A percentile compares a stretch with the other conserved stretches of the same genome.
Conservation (phyloP, 768 basidiomycete genomes). For the Rhodotorula taiwanensis region DNA sequence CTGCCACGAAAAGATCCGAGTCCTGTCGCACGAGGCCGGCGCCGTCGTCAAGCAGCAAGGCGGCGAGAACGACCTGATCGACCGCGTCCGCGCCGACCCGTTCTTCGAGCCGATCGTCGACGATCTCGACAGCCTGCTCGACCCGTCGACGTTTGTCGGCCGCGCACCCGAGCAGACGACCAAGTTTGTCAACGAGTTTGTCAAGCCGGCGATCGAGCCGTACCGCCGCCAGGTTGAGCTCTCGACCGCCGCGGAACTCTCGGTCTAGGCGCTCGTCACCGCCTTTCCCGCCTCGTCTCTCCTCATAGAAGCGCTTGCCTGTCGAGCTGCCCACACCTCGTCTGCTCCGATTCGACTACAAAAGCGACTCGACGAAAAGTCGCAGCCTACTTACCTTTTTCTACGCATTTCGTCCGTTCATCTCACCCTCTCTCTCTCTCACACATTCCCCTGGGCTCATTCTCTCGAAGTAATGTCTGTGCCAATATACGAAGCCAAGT, state of each 20-base stretch:
- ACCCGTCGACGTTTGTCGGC: slow-evolving; percentile 83
- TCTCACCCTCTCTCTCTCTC: too few relatives aligned
- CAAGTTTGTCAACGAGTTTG: slow-evolving; percentile 75
- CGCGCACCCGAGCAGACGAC: slow-evolving; percentile 94
- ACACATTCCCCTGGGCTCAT: too few relatives aligned
- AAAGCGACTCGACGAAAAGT: too few relatives aligned
- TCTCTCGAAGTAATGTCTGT: too few relatives aligned
- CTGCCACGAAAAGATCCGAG: slow-evolving; percentile 91
- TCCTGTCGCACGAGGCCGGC: slow-evolving; percentile 89
- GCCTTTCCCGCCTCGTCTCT: too few relatives aligned
- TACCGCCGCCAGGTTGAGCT: slow-evolving; percentile 19
- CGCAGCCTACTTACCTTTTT: too few relatives aligned
- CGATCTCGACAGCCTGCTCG: slow-evolving; percentile 69
- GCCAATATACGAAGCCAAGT: too few relatives aligned
- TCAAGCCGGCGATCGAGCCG: slow-evolving; percentile 62
- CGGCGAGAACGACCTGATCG: slow-evolving; percentile 89
- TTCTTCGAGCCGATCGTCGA: slow-evolving; percentile 84
- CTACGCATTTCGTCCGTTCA: too few relatives aligned
- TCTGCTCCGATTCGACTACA: too few relatives aligned
- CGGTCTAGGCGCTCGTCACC: slow-evolving; percentile 17
- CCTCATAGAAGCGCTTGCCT: too few relatives aligned
- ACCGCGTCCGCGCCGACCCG: slow-evolving; percentile 66
- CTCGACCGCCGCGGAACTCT: slow-evolving; percentile 25
- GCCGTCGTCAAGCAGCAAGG: slow-evolving; percentile 91
- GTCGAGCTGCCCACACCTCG: too few relatives aligned